These are phyloP conservation scores for Phycomyces blakesleeanus DNA, from an alignment of 192 early-diverging fungal species.

Conservation along the genomic window DNA sequence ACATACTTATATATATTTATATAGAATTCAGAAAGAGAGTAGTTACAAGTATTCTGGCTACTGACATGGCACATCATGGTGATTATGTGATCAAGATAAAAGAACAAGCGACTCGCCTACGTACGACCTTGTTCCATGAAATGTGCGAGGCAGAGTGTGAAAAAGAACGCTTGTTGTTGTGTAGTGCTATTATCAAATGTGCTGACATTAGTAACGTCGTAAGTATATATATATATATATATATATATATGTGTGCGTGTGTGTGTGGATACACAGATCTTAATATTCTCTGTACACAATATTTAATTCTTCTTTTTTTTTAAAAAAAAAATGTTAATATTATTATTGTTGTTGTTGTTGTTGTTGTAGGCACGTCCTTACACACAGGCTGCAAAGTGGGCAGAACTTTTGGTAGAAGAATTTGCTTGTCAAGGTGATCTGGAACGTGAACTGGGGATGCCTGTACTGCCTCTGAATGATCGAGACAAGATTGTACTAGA, in stretches of 20 bases:
- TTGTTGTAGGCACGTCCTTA: constrained; percentile 56
- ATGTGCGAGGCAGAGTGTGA: constrained; percentile 38
- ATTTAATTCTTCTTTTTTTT: constrained; percentile 4
- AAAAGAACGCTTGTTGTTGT: constrained; percentile 62
- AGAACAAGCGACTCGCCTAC: constrained; percentile 56
- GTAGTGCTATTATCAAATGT: constrained; percentile 75
- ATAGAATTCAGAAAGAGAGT: constrained; percentile 71
- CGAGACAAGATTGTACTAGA: constrained; percentile 35
- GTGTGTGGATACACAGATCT: too few relatives aligned
- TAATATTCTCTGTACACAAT: too few relatives aligned
- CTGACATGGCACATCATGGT: constrained; percentile 79
- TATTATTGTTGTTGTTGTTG: too few relatives aligned
- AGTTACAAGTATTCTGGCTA: constrained; percentile 73
- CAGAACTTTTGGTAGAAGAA: constrained; percentile 60
- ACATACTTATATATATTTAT: background rate
- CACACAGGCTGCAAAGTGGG: constrained; percentile 64
- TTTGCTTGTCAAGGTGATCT: constrained; percentile 68
- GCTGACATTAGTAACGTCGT: constrained; percentile 78
- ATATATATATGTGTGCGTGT: too few relatives aligned
- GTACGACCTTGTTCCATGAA: constrained; percentile 17
- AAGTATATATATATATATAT: constrained; percentile 15
- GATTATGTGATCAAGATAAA: constrained; percentile 75
- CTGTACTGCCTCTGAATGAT: constrained; percentile 47
- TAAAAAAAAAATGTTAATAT: background rate
- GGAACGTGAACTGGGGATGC: constrained; percentile 66